Conservation (phyloP, 345 rosid genomes). For the Atalantia buxifolia region DNA sequence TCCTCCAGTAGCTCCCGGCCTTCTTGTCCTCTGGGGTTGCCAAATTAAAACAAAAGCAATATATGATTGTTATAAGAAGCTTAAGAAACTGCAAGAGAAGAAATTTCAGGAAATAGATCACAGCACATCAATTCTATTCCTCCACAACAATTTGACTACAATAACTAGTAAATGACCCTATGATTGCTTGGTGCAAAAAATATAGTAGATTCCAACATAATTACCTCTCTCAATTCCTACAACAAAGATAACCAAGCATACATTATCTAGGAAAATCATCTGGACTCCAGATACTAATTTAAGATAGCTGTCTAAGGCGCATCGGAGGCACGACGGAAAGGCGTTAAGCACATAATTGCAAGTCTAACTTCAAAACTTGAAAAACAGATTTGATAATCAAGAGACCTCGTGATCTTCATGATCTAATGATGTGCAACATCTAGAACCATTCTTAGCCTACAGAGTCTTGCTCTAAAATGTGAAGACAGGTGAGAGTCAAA, state of each 20-base stretch:
- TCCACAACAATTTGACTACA: not conserved
- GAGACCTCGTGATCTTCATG: not conserved
- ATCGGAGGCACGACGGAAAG: not conserved
- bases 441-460: not conserved
- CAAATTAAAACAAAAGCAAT: constrained; percentile 1
- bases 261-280: not conserved
- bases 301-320: not conserved
- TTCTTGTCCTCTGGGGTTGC: constrained; percentile 58
- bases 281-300: not conserved
- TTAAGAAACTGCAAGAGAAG: not conserved
- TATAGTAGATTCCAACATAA: not conserved
- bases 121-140: not conserved
- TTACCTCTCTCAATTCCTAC: not conserved
- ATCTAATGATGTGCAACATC: not conserved
- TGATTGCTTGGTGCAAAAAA: not conserved
- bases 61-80: not conserved
- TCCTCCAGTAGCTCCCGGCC: constrained; percentile 83
- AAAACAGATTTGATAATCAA: not conserved
- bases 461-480: no score
- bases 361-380: not conserved
- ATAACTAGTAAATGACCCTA: not conserved
- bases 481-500: not conserved
- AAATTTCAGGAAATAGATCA: not conserved
- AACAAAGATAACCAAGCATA: not conserved
- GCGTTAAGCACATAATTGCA: not conserved